A percentile compares a stretch with the other conserved stretches of the same genome.
phyloP scores from a whole-genome alignment of 1,139 yeast species.

The Protomyces pachydermus region DNA sequence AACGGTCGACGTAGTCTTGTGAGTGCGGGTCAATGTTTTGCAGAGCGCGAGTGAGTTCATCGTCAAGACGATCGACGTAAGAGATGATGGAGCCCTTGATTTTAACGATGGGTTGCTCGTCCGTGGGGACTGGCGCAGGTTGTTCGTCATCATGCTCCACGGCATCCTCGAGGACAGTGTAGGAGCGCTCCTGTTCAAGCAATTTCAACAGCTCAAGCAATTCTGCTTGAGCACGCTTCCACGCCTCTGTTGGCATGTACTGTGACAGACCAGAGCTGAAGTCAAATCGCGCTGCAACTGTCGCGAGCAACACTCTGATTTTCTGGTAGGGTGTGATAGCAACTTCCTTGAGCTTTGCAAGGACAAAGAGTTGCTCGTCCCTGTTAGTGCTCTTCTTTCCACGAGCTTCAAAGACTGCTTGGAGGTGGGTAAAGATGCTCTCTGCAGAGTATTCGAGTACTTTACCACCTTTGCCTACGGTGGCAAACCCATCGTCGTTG shows the following conservation, averaged over 20 bases:
- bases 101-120: slow-evolving; percentile 58
- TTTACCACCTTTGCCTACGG: slow-evolving; percentile 45
- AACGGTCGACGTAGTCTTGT: slow-evolving; percentile 83
- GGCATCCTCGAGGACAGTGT: slow-evolving; percentile 75
- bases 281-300: slow-evolving; percentile 86
- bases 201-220: slow-evolving; percentile 58
- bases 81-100: slow-evolving; percentile 82
- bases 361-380: slow-evolving; percentile 64
- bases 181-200: slow-evolving; percentile 60
- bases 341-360: slow-evolving; percentile 58
- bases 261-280: slow-evolving; percentile 56
- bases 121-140: slow-evolving; percentile 56
- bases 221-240: slow-evolving; percentile 61
- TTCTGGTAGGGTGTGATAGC: slow-evolving; percentile 63
- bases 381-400: slow-evolving; percentile 94
- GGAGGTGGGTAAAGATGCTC: slow-evolving; percentile 66
- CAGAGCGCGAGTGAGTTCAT: slow-evolving; percentile 83
- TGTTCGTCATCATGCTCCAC: slow-evolving; percentile 62
- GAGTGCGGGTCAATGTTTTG: slow-evolving; percentile 93
- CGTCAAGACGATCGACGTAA: slow-evolving; percentile 87
- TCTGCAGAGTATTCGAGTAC: slow-evolving; percentile 41
- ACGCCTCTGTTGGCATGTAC: slow-evolving; percentile 73
- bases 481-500: slow-evolving; percentile 41
- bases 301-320: slow-evolving; percentile 71
- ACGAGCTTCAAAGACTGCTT: slow-evolving; percentile 76